phyloP scores from a whole-genome alignment of 2,329 filamentous ascomycete genomes.

The Metarhizium robertsii region DNA sequence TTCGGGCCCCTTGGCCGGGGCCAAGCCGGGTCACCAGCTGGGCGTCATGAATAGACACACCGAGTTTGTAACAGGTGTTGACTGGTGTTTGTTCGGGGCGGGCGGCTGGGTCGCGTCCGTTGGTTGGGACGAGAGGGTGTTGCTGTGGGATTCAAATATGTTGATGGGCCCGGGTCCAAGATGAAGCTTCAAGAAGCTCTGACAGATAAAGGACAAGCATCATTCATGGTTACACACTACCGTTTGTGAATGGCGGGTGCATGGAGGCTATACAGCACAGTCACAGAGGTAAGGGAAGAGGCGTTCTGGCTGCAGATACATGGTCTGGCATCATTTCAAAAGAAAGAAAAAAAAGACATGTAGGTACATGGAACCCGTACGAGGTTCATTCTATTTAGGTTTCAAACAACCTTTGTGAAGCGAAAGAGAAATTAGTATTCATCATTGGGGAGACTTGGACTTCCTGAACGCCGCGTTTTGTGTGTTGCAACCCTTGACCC shows the following conservation, averaged over 20 bases:
- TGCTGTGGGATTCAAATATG: conserved; percentile 80
- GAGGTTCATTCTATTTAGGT: not conserved
- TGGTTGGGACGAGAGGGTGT: conserved; percentile 85
- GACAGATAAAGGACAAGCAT: not conserved
- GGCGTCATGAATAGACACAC: conserved; percentile 88
- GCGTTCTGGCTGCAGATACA: not conserved
- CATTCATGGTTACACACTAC: not conserved
- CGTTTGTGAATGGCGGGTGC: not conserved
- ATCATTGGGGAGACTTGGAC: conserved; percentile 2
- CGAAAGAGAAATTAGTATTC: not conserved
- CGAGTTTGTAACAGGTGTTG: conserved; percentile 91
- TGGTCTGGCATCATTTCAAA: not conserved
- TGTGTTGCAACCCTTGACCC: not conserved
- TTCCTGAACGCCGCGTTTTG: not conserved
- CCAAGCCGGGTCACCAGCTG: conserved; percentile 57
- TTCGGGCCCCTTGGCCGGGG: conserved; percentile 23
- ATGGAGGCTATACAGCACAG: not conserved
- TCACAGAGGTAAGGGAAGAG: not conserved
- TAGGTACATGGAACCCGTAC: not conserved
- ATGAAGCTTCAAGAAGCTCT: conserved; percentile 7
- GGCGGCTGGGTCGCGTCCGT: conserved; percentile 94
- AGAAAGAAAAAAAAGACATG: not conserved
- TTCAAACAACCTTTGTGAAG: not conserved
- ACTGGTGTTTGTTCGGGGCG: conserved; percentile 94
- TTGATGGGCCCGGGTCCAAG: conserved; percentile 20